Evolutionary conservation across 441 rosid genomes (phyloP), one percentile per base, ranked within the genome.

Genomic region (Croton setiger): DNA sequence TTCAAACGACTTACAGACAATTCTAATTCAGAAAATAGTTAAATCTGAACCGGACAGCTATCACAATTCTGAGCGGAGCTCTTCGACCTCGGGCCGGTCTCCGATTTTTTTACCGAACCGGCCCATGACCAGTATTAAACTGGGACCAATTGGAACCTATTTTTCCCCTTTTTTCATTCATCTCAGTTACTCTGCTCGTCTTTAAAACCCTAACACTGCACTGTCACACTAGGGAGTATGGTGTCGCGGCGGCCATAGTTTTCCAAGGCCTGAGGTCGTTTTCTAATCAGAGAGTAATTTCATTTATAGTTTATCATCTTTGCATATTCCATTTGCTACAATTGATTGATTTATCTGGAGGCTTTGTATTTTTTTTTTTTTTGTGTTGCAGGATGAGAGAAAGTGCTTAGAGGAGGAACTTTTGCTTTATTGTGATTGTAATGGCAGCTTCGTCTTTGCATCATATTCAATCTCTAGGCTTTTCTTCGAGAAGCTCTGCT

Each of bases 371-470:
- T 14, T 7, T 13, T 49, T 64, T 35, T 14, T 7, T 48, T 60
- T 27, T 27, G 31, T 13, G 10, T 51, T 54, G 41, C 63, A 67
- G 70, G 63, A 43, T 44, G 14, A 41, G 23, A 9, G 8, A 51
- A 58, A 49, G 49, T 39, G 12, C 39, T 33, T 15, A 44, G 39
- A 51, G 20, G 31, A 45, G 52, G 20, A 41, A n/a, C 3, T 12
- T 21, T 21, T 14, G 13, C 20, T 41, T 18, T 43, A n/a, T 18
- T 45, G 3, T 5, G 8, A 1, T 33, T 31, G 2, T 13, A 65
- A 85, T 85, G 87, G 80, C 78, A 51, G n/a, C 66, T 66, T 70
- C 77, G 2, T 75, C 78, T 55, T 43, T 67, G 62, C 76, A 73
- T 17, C 72, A 33, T 55, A 21, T 75, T 63, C 83, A 76, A 49